Percentiles rank a stretch among this genome's conserved stretches.
Evolutionary conservation across 1,139 yeast species (phyloP).

Genomic region (Yamadazyma triangularis): DNA sequence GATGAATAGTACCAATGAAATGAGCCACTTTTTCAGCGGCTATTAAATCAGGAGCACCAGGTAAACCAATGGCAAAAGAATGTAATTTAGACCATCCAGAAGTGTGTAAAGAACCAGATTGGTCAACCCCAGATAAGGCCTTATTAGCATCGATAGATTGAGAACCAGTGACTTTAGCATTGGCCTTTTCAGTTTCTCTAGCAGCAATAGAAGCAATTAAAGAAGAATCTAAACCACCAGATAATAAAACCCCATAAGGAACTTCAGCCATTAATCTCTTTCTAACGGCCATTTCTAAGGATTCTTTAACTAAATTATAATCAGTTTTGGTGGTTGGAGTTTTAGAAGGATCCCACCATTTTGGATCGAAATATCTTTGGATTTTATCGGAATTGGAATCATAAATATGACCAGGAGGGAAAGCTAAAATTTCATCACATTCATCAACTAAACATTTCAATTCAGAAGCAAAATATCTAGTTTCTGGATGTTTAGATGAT

Average conservation of each 20-base stretch:
- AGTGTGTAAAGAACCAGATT: constrained; percentile 71
- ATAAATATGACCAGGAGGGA: constrained; percentile 98
- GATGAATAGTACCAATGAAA: constrained; percentile 92
- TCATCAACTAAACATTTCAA: constrained; percentile 89
- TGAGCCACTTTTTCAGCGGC: constrained; percentile 97
- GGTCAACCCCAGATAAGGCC: constrained; percentile 89
- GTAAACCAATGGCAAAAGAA: constrained; percentile 95
- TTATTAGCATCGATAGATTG: constrained; percentile 48
- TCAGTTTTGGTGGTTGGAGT: constrained; percentile 77
- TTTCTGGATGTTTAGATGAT: constrained; percentile 60
- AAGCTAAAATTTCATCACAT: constrained; percentile 87
- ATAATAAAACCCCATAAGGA: constrained; percentile 92
- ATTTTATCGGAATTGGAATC: constrained; percentile 85
- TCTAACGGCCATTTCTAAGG: constrained; percentile 91
- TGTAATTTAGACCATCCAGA: constrained; percentile 85
- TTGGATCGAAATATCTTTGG: constrained; percentile 84
- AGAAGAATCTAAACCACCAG: constrained; percentile 97
- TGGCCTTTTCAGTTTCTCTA: constrained; percentile 85
- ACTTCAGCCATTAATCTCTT: constrained; percentile 99
- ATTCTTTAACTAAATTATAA: constrained; percentile 63
- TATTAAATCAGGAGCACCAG: constrained; percentile 94
- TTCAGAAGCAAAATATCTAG: constrained; percentile 90
- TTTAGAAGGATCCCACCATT: constrained; percentile 84
- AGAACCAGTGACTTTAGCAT: constrained; percentile 52
- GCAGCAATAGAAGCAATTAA: constrained; percentile 96